phyloP scores from a whole-genome alignment of 169 alveolate species.

The Cryptosporidium tyzzeri region DNA sequence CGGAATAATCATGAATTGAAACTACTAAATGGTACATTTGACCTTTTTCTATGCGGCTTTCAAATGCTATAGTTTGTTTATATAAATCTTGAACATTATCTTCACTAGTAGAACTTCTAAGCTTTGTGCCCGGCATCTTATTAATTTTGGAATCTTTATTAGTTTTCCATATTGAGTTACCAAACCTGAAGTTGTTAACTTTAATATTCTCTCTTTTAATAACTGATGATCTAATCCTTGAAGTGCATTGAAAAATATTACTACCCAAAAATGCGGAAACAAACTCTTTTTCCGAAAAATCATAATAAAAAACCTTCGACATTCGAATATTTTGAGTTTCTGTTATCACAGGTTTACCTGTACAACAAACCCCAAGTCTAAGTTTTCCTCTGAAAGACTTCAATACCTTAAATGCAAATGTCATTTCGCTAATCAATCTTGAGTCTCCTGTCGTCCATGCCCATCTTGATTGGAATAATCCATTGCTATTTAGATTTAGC shows the following conservation, averaged over 20 bases:
- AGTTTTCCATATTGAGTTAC: background rate
- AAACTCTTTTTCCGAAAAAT: constrained; percentile 56
- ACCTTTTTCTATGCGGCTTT: constrained; percentile 24
- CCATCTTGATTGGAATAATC: constrained; percentile 41
- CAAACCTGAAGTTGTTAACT: constrained; percentile 5
- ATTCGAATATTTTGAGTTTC: constrained; percentile 68
- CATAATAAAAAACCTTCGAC: constrained; percentile 70
- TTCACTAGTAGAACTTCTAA: background rate
- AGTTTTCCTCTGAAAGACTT: constrained; percentile 61
- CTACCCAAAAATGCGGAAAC: constrained; percentile 73
- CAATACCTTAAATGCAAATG: constrained; percentile 55
- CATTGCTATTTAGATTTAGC: background rate
- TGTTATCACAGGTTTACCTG: constrained; percentile 64
- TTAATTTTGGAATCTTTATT: background rate
- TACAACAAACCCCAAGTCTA: constrained; percentile 70
- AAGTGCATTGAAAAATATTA: constrained; percentile 70
- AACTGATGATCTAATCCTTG: constrained; percentile 55
- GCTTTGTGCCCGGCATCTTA: background rate
- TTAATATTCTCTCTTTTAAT: constrained; percentile 33
- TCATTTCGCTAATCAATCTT: constrained; percentile 64
- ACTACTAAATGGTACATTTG: constrained; percentile 70
- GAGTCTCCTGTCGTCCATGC: constrained; percentile 76
- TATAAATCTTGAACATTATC: background rate
- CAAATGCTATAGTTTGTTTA: constrained; percentile 8
- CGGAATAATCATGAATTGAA: constrained; percentile 63